phyloP scores from a whole-genome alignment of 2,329 filamentous ascomycete species.

The Penicillium sp. region DNA sequence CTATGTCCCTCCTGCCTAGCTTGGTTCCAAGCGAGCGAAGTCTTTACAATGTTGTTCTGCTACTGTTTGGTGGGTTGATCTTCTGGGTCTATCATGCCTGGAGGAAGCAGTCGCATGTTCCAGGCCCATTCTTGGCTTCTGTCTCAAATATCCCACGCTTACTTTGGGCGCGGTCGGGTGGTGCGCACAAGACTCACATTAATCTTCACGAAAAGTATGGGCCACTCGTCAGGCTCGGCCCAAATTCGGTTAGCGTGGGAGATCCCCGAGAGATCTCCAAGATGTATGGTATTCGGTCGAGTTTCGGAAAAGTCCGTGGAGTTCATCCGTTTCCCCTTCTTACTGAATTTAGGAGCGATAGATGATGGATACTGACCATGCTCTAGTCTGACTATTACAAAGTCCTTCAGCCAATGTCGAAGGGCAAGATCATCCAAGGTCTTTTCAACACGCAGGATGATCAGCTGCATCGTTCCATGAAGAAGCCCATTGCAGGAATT shows the following conservation, averaged over 20 bases:
- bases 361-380: too few relatives aligned
- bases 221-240: conserved; percentile 14
- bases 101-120: neutral
- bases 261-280: conserved; percentile 7
- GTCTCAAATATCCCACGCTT: conserved; percentile 10
- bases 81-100: too few relatives aligned
- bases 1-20: too few relatives aligned
- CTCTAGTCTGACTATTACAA: too few relatives aligned
- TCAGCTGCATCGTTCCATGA: neutral
- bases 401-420: too few relatives aligned
- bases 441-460: neutral
- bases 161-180: conserved; percentile 3
- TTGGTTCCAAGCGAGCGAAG: too few relatives aligned
- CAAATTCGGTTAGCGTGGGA: conserved; percentile 13
- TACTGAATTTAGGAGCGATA: too few relatives aligned
- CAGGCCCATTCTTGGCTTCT: conserved; percentile 11
- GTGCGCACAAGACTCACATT: conserved; percentile 8
- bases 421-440: neutral
- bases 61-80: too few relatives aligned
- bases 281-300: neutral
- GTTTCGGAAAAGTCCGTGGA: neutral
- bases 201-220: conserved; percentile 15
- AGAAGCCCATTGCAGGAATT: conserved; percentile 4
- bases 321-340: too few relatives aligned
- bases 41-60: too few relatives aligned